A percentile compares a stretch with the other conserved stretches of the same genome.
Conservation (phyloP, 192 early-diverging fungal species). For the Dissophora ornata region DNA sequence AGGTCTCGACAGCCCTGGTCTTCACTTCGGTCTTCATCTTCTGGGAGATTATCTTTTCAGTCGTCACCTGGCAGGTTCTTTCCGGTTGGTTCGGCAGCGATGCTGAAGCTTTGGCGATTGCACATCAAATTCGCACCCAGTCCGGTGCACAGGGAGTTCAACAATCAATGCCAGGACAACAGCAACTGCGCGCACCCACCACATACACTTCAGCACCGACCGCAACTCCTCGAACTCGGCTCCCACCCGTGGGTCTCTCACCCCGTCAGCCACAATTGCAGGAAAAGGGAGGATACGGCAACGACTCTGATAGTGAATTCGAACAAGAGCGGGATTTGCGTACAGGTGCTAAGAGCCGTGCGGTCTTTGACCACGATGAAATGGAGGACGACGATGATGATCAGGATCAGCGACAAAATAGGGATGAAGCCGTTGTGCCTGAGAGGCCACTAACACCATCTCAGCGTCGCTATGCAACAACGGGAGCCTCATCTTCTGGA, state of each 20-base stretch:
- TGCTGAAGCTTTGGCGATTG: constrained; percentile 38
- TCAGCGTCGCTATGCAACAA: constrained; percentile 15
- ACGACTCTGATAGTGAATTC: constrained; percentile 37
- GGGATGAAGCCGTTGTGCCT: constrained; percentile 39
- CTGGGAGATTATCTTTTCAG: constrained; percentile 61
- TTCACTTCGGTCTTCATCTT: constrained; percentile 59
- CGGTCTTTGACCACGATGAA: constrained; percentile 25
- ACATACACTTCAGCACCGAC: not conserved
- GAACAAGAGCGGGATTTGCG: constrained; percentile 21
- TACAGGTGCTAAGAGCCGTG: no score
- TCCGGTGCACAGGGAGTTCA: constrained; percentile 22
- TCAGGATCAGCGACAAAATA: constrained; percentile 4
- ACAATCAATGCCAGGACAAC: not conserved
- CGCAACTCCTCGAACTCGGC: constrained; percentile 1
- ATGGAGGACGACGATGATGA: constrained; percentile 37
- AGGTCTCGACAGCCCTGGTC: constrained; percentile 54
- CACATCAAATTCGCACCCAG: constrained; percentile 26
- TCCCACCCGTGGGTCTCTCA: not conserved
- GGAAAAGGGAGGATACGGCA: constrained; percentile 9
- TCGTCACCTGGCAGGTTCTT: constrained; percentile 60
- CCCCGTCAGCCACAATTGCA: constrained; percentile 49
- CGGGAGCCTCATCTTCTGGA: not conserved
- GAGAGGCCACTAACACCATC: constrained; percentile 18
- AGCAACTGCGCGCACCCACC: constrained; percentile 25
- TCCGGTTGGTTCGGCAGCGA: constrained; percentile 54